Evolutionary conservation across 1,284 basidiomycete species (phyloP).

Genomic region (Wallemia hederae): DNA sequence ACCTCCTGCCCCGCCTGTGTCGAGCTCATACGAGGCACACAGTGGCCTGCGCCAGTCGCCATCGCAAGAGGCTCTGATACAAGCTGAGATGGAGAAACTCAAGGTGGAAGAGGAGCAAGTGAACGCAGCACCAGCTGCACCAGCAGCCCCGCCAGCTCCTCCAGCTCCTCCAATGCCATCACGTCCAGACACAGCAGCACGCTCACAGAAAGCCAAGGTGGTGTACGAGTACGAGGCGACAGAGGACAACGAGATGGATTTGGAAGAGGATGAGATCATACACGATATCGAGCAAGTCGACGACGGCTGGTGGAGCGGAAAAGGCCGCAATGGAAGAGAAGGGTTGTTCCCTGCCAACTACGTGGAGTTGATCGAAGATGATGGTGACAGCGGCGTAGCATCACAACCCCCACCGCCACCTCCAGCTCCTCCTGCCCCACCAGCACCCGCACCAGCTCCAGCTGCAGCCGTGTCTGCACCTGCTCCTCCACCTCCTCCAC

Average conservation of each 20-base stretch:
- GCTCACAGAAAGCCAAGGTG: slow-evolving; percentile 20
- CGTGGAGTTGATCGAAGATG: slow-evolving; percentile 33
- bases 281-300: slow-evolving; percentile 38
- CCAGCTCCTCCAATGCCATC: slow-evolving; percentile 10
- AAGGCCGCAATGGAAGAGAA: slow-evolving; percentile 29
- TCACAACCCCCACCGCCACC: not conserved
- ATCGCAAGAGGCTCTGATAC: slow-evolving; percentile 12
- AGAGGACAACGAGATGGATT: slow-evolving; percentile 56
- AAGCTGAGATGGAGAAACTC: slow-evolving; percentile 4
- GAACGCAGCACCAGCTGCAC: slow-evolving; percentile 12
- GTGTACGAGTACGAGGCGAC: slow-evolving; percentile 47
- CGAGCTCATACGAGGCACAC: not conserved
- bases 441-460: slow-evolving; percentile 3
- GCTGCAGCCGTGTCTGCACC: slow-evolving; percentile 6
- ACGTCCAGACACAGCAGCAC: slow-evolving; percentile 3
- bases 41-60: slow-evolving; percentile 14
- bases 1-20: slow-evolving; percentile 17
- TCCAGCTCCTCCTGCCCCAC: slow-evolving; percentile 3
- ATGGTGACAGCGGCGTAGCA: slow-evolving; percentile 2
- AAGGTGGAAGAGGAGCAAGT: slow-evolving; percentile 11
- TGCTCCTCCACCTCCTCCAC: slow-evolving; percentile 11
- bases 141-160: slow-evolving; percentile 9
- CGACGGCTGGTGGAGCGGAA: slow-evolving; percentile 40
- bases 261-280: slow-evolving; percentile 51
- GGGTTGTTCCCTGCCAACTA: slow-evolving; percentile 68